phyloP scores from a whole-genome alignment of 805 yeast species.

The Candida xiaguanensis region DNA sequence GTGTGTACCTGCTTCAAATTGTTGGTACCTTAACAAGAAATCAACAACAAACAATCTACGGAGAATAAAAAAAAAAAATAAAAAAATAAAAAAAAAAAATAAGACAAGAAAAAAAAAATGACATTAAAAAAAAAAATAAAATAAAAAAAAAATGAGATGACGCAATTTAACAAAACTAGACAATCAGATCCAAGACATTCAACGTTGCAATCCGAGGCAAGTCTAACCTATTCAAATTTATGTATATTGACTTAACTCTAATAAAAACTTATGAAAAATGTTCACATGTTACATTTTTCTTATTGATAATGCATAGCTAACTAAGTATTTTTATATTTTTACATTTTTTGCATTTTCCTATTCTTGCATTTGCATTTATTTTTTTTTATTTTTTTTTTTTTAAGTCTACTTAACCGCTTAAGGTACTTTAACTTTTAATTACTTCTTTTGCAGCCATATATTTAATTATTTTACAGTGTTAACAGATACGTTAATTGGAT shows the following conservation, averaged over 20 bases:
- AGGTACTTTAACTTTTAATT: neutral
- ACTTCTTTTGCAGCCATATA: too few relatives aligned
- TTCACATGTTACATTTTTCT: neutral
- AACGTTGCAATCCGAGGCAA: conserved; percentile 1
- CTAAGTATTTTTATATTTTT: too few relatives aligned
- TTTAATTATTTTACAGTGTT: neutral
- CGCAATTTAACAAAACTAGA: neutral
- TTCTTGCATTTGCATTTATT: neutral
- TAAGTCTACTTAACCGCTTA: neutral
- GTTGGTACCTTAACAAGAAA: too few relatives aligned
- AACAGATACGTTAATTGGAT: neutral
- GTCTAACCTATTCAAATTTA: neutral
- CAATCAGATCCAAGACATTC: conserved; percentile 2
- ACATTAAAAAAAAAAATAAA: neutral
- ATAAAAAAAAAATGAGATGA: neutral
- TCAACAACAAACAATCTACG: too few relatives aligned
- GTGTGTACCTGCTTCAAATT: neutral
- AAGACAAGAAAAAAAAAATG: neutral
- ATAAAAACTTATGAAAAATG: neutral
- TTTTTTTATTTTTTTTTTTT: too few relatives aligned
- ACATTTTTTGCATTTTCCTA: too few relatives aligned
- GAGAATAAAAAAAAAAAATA: neutral
- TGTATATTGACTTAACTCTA: neutral
- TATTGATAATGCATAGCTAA: neutral
- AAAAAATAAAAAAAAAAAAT: neutral